Base-by-base conservation (phyloP, 352 stramenopile species). In the Phytophthora parvispora region DNA sequence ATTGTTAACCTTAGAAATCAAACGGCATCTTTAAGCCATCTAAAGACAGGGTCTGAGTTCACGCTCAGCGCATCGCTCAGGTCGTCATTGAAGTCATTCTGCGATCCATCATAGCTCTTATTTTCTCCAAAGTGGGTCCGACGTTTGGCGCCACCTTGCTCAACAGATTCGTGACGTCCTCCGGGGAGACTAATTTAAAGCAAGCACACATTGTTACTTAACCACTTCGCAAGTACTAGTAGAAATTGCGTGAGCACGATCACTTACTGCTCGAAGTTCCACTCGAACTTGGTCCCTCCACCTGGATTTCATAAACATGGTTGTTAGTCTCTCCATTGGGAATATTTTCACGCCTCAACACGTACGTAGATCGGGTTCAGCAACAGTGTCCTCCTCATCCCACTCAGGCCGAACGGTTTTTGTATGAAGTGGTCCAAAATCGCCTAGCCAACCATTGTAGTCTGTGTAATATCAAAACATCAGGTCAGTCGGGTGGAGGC, bases 371-470 rank as follows among this genome's bases (percentile, higher is more conserved):
- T 75, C 52, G n/a, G 31, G 36, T n/a, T 78, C 64, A 18, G 45
- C 59, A 31, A 49, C 61, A 49, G 79, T 49, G 2, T 81, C 67
- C 22, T 27, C 66, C 47, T 77, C 75, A 43, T 70, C 70, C 77
- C 84, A 92, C 18, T 78, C 74, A 8, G 78, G 78, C 2, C 76
- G 75, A 42, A 94, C 82, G 20, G 83, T 93, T 60, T 86, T 92
- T 4, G 88, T 94, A 48, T 94, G 88, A 47, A 82, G 67, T 4
- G 83, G 81, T 2, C 88, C 86, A 51, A 89, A 94, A 72, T 94
- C 85, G 12, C 86, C 85, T 2, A 96, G 57, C 85, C 88, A 96
- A 8, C 84, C 82, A 25, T 88, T 87, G 72, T 88, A 93, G 40
- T 77, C 86, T 94, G 34, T 20, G 20, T 3, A 64, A 31, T 13